A percentile compares a stretch with the other conserved stretches of the same genome.
phyloP scores from a whole-genome alignment of 2,329 filamentous ascomycete species.

The Graphium sp. region DNA sequence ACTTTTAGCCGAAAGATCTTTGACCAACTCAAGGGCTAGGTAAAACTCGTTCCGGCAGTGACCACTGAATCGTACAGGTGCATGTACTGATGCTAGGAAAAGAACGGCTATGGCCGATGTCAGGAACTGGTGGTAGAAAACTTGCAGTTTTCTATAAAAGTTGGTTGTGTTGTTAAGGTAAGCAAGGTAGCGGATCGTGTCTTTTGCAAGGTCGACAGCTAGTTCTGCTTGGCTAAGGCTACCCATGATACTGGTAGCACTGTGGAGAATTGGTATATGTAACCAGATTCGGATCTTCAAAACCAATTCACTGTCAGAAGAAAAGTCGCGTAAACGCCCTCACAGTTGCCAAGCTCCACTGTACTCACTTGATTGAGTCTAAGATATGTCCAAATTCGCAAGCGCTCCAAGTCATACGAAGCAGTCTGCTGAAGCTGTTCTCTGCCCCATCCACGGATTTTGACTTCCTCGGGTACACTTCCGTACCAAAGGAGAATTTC shows the following conservation, averaged over 20 bases:
- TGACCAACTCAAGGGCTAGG: slow-evolving; percentile 58
- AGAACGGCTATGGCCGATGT: slow-evolving; percentile 59
- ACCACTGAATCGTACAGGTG: slow-evolving; percentile 52
- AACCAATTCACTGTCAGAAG: not conserved
- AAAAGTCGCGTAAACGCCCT: not conserved
- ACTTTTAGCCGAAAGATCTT: slow-evolving; percentile 53
- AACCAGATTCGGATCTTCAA: slow-evolving; percentile 62
- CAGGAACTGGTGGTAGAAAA: slow-evolving; percentile 69
- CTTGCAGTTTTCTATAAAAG: slow-evolving; percentile 54
- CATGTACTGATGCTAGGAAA: slow-evolving; percentile 62
- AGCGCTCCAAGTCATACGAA: slow-evolving; percentile 50
- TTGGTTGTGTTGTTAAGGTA: slow-evolving; percentile 57
- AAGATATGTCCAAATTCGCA: slow-evolving; percentile 72
- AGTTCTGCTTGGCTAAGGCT: slow-evolving; percentile 59
- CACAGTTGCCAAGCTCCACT: not conserved
- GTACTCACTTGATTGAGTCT: slow-evolving; percentile 55
- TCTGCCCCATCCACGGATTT: slow-evolving; percentile 40
- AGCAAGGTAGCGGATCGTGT: slow-evolving; percentile 56
- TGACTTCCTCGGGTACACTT: slow-evolving; percentile 45
- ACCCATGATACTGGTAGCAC: slow-evolving; percentile 63
- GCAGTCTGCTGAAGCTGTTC: slow-evolving; percentile 34
- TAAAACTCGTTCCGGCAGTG: slow-evolving; percentile 62
- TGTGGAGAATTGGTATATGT: slow-evolving; percentile 76
- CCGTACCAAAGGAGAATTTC: slow-evolving; percentile 82
- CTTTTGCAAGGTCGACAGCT: slow-evolving; percentile 58